A percentile compares a stretch with the other conserved stretches of the same genome.
These are phyloP conservation scores for Entomortierella beljakovae DNA, from an alignment of 192 early-diverging fungal genomes.

Conservation along the genomic window DNA sequence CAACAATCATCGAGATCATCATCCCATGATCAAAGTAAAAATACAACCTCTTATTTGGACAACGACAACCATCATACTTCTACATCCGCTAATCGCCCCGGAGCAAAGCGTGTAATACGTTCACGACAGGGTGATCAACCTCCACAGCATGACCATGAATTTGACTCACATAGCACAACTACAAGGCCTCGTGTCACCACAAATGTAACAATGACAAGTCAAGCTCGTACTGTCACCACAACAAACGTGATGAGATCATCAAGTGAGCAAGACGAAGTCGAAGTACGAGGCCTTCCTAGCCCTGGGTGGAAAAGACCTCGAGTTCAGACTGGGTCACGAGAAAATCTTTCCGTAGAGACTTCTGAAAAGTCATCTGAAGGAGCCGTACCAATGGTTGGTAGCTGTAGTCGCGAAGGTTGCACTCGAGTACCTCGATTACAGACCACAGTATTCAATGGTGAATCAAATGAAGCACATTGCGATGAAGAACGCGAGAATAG, in stretches of 20 bases:
- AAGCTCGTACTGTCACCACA: background rate
- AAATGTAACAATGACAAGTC: constrained; percentile 15
- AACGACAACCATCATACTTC: background rate
- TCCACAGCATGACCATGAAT: background rate
- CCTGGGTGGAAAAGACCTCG: constrained; percentile 20
- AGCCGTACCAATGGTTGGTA: background rate
- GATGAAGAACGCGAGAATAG: constrained; percentile 17
- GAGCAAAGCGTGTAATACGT: constrained; percentile 1
- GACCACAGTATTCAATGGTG: background rate
- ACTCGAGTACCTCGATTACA: background rate
- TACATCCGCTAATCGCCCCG: background rate
- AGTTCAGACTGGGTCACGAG: constrained; percentile 8
- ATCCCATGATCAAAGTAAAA: background rate
- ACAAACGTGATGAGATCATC: constrained; percentile 3
- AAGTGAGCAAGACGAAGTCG: constrained; percentile 20
- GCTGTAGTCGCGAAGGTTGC: background rate
- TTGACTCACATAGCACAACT: background rate
- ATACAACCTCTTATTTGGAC: background rate
- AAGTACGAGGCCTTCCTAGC: constrained; percentile 11
- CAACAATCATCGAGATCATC: background rate
- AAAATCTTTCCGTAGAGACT: background rate
- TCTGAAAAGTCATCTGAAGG: background rate
- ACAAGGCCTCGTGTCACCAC: constrained; percentile 41
- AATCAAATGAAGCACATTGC: background rate
- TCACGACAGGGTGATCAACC: constrained; percentile 3